Evolutionary conservation across 805 yeast species (phyloP).

Genomic region (Komagataella phaffii): DNA sequence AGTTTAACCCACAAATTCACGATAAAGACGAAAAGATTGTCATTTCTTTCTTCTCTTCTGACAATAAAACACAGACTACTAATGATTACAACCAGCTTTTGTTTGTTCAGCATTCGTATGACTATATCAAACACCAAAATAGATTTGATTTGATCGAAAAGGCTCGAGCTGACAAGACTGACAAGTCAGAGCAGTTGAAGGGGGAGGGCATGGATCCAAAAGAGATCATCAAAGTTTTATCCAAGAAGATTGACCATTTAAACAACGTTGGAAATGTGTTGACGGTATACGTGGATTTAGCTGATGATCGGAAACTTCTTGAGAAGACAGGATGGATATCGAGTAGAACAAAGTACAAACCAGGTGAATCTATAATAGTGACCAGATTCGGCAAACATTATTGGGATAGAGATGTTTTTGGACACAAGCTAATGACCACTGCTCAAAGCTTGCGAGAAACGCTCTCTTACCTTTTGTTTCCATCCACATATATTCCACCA

Average conservation of each 20-base stretch:
- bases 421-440: slow-evolving; percentile 20
- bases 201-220: slow-evolving; percentile 26
- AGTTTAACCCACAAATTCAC: slow-evolving; percentile 8
- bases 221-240: slow-evolving; percentile 32
- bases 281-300: slow-evolving; percentile 36
- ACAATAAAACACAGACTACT: background rate
- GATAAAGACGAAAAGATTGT: slow-evolving; percentile 30
- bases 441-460: slow-evolving; percentile 21
- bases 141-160: slow-evolving; percentile 21
- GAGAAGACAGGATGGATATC: slow-evolving; percentile 20
- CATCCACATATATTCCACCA: slow-evolving; percentile 5
- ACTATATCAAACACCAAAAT: slow-evolving; percentile 20
- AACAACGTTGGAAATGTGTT: slow-evolving; percentile 21
- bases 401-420: slow-evolving; percentile 21
- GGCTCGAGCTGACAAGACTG: slow-evolving; percentile 20
- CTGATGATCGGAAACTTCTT: slow-evolving; percentile 19
- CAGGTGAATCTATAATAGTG: slow-evolving; percentile 48
- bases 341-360: slow-evolving; percentile 16
- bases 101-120: slow-evolving; percentile 31
- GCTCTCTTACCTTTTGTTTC: slow-evolving; percentile 24
- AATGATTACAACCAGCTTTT: slow-evolving; percentile 17
- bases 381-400: slow-evolving; percentile 20
- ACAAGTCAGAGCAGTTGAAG: slow-evolving; percentile 28
- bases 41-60: slow-evolving; percentile 23
- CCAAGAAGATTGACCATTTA: slow-evolving; percentile 34